Percentiles rank a stretch among this genome's conserved stretches.
These are phyloP conservation scores for Trametes meyenii DNA, from an alignment of 768 basidiomycete species.

Conservation along the genomic window DNA sequence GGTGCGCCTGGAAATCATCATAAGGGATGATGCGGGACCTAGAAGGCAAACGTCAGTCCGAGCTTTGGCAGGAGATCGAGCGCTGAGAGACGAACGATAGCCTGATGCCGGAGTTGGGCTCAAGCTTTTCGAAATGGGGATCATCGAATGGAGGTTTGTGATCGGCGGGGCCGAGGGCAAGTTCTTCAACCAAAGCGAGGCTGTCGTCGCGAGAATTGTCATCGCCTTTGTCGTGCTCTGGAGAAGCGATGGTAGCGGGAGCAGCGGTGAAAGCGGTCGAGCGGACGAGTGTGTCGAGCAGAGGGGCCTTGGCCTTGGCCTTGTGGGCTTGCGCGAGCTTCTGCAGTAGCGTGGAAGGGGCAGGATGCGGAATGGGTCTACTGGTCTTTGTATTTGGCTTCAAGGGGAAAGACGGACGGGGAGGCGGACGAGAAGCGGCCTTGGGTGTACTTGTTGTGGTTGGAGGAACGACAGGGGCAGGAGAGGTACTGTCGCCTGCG, in stretches of 20 bases:
- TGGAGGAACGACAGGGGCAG: constrained; percentile 43
- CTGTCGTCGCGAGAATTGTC: constrained; percentile 52
- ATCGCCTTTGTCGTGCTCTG: background rate
- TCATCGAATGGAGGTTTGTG: constrained; percentile 74
- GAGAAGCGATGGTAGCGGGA: constrained; percentile 10
- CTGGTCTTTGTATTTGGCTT: constrained; percentile 2
- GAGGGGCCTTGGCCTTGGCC: background rate
- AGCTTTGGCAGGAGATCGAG: background rate
- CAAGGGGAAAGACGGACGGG: constrained; percentile 3
- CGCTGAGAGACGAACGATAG: constrained; percentile 60
- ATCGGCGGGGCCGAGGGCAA: constrained; percentile 77
- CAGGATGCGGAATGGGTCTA: constrained; percentile 28
- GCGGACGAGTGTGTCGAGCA: constrained; percentile 16
- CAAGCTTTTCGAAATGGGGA: constrained; percentile 73
- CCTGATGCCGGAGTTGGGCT: constrained; percentile 90
- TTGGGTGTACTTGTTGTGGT: constrained; percentile 47
- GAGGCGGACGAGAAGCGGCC: constrained; percentile 20
- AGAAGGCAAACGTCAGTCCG: background rate
- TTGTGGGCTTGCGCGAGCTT: constrained; percentile 45
- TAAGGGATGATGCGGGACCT: constrained; percentile 78
- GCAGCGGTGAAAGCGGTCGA: constrained; percentile 29
- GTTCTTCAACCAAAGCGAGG: constrained; percentile 73
- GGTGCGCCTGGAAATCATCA: constrained; percentile 76
- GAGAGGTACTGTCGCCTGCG: constrained; percentile 33
- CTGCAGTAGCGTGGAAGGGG: constrained; percentile 55